Conservation (phyloP, 345 rosid genomes). For the Iberis pinnata region DNA sequence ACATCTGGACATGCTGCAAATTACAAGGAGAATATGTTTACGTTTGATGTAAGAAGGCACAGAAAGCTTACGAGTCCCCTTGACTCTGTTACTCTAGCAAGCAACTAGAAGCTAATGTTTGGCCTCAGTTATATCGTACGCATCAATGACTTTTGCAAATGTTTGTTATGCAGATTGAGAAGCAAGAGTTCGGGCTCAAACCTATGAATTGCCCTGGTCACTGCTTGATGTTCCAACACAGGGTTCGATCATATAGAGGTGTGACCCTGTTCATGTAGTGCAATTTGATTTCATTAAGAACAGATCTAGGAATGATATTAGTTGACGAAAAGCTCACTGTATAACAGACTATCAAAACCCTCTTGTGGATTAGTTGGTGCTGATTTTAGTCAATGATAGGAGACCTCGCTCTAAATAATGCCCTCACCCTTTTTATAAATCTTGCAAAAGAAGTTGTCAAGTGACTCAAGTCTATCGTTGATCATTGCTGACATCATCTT, state of each 20-base stretch:
- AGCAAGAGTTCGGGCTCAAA: constrained; percentile 92
- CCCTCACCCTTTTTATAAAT: constrained; percentile 1
- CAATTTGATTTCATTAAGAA: constrained; percentile 3
- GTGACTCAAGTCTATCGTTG: too few species aligned
- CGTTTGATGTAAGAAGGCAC: constrained; percentile 60
- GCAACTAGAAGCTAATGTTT: neutral
- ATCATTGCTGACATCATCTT: constrained; percentile 9
- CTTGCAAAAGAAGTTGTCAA: constrained; percentile 6
- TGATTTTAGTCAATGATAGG: neutral
- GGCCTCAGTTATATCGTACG: constrained; percentile 4
- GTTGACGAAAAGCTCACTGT: neutral
- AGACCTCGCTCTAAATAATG: neutral
- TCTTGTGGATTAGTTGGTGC: neutral
- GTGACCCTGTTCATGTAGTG: neutral
- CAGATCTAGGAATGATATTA: constrained; percentile 3
- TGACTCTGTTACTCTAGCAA: constrained; percentile 10
- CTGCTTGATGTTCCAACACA: constrained; percentile 87
- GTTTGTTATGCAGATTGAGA: constrained; percentile 57
- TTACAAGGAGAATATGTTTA: constrained; percentile 94
- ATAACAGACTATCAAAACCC: constrained; percentile 7
- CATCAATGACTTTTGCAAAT: constrained; percentile 2
- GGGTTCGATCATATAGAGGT: constrained; percentile 92
- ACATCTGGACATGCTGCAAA: constrained; percentile 94
- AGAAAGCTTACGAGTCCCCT: constrained; percentile 6
- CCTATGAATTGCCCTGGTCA: constrained; percentile 99